Base-by-base conservation (phyloP, 163 green algal species). In the Scenedesmus sp. region DNA sequence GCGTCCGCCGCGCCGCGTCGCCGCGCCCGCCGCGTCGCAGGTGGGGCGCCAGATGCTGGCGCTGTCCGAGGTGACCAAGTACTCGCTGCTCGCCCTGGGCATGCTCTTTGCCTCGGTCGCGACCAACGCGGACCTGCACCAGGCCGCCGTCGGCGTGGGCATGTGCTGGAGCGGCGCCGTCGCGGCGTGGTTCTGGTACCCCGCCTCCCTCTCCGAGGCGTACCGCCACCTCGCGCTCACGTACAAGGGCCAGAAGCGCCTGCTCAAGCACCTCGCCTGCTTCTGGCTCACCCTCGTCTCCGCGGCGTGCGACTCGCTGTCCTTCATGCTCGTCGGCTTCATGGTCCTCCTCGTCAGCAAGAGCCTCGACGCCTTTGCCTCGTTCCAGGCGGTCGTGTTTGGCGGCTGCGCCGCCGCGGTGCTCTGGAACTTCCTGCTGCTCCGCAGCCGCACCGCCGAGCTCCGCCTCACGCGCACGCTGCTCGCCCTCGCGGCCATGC, bases 201-300 rank as follows among this genome's bases (percentile, higher is more conserved):
- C 64, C 17, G 7, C 6, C 6, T 14, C 13, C 0, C 47, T 74
- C 6, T 28, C 45, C 15, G 3, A 31, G 4, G 64, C 64, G 5
- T 63, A 74, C 28, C 9, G 47, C 5, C 64, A 74, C 64, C 42
- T 74, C 45, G 13, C 15, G 18, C 29, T 74, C 5, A 62, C 7
- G 13, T 62, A 22, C 24, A 60, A 20, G 13, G 24, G 64, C 3
- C 64, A 74, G 7, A 48, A 45, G 26, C 33, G 17, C 2, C 28
- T 74, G 45, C 64, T 74, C 20, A 47, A 31, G 13, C 64, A 74
- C 64, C 47, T 74, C 64, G 60, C 45, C 17, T 74, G 64, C 45
- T 74, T 74, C 64, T 74, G 64, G 64, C 28, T 74, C 26, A 50
- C 45, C 10, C 64, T 74, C 0, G 29, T 50, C 1, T 28, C 42